A percentile compares a stretch with the other conserved stretches of the same genome.
Evolutionary conservation across 371 early-diverging fungal species (phyloP).

Genomic region (Mortierella sp.): DNA sequence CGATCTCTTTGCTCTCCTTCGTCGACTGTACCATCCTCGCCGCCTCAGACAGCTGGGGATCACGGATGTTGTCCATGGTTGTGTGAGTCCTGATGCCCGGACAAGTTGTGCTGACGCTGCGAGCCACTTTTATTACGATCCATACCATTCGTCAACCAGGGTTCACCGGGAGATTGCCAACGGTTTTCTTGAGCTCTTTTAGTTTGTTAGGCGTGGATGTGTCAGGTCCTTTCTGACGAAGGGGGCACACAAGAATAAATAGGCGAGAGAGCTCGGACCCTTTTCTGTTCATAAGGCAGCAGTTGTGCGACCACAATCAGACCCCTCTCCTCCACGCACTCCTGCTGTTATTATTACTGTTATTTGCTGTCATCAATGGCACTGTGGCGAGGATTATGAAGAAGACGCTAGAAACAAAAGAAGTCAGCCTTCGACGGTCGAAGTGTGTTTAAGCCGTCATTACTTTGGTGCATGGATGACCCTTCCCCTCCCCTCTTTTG

Average conservation of each 20-base stretch:
- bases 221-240: neutral
- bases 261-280: neutral
- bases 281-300: neutral
- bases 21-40: slow-evolving; percentile 12
- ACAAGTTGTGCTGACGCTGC: slow-evolving; percentile 18
- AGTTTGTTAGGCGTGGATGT: neutral
- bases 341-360: neutral
- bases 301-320: neutral
- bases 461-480: too few species aligned
- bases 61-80: slow-evolving; percentile 32
- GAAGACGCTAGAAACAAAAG: too few species aligned
- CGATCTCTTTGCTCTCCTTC: slow-evolving; percentile 23
- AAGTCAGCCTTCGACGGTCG: too few species aligned
- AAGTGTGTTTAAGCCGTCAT: too few species aligned
- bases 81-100: slow-evolving; percentile 17
- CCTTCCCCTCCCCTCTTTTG: too few species aligned
- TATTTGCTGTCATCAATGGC: too few species aligned
- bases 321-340: neutral
- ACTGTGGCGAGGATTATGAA: too few species aligned
- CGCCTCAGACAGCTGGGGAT: slow-evolving; percentile 28
- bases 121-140: slow-evolving; percentile 33
- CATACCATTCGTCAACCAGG: slow-evolving; percentile 36
- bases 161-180: slow-evolving; percentile 35
- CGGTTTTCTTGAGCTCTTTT: slow-evolving; percentile 24
- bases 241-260: neutral